Percentiles rank a stretch among this genome's conserved stretches.
Evolutionary conservation across 1,284 basidiomycete genomes (phyloP).

Genomic region (Ceratobasidium sp.): DNA sequence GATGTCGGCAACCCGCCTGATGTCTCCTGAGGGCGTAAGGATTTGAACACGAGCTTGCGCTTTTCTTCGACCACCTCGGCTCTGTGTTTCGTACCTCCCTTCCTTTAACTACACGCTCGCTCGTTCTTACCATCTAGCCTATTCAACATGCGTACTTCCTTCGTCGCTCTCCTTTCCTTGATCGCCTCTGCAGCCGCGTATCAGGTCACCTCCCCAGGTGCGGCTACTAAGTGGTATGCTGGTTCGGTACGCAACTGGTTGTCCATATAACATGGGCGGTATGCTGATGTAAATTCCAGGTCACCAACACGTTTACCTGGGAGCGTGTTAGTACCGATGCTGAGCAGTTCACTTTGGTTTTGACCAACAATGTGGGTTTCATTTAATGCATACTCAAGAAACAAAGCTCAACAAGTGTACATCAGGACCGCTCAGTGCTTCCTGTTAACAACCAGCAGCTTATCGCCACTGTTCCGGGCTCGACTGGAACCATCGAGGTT

Average conservation of each 20-base stretch:
- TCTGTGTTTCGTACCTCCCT: not conserved
- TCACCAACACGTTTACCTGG: slow-evolving; percentile 36
- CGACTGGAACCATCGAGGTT: slow-evolving; percentile 5
- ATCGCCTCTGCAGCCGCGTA: slow-evolving; percentile 36
- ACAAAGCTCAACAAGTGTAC: not conserved
- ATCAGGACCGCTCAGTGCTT: slow-evolving; percentile 14
- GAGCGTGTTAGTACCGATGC: slow-evolving; percentile 33
- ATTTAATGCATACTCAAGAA: not conserved
- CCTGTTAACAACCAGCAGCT: slow-evolving; percentile 36
- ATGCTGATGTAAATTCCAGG: slow-evolving; percentile 13
- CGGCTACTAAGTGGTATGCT: slow-evolving; percentile 13
- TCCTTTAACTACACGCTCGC: slow-evolving; percentile 4
- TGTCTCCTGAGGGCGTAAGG: slow-evolving; percentile 11
- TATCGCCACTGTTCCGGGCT: slow-evolving; percentile 17
- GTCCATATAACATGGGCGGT: not conserved
- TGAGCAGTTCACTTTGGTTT: slow-evolving; percentile 24
- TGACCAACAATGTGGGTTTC: slow-evolving; percentile 34
- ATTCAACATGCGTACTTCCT: slow-evolving; percentile 35
- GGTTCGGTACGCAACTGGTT: slow-evolving; percentile 17
- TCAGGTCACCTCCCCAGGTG: slow-evolving; percentile 30
- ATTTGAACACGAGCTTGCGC: not conserved
- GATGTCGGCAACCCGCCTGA: not conserved
- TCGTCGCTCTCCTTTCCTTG: slow-evolving; percentile 33
- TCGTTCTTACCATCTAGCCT: not conserved
- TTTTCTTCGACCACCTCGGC: not conserved